Base-by-base conservation (phyloP, 2,329 filamentous ascomycete genomes). In the Scedosporium dehoogii region DNA sequence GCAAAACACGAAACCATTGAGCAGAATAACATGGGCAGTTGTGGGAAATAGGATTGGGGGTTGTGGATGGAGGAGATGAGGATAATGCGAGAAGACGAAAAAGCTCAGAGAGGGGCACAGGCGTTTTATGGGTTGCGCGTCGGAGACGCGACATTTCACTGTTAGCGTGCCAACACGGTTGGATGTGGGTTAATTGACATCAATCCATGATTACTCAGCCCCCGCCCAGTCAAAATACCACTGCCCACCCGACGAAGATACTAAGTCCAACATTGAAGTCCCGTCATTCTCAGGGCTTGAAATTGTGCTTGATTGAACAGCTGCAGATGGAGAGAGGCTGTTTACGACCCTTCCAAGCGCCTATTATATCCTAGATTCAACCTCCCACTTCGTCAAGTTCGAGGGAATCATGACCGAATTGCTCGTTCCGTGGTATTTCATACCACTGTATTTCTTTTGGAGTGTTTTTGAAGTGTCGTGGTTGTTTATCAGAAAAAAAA, bases 31-130 rank as follows among this genome's bases (percentile, higher is more conserved):
- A 23, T 41, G 46, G 9, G 25, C 23, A 25, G 44, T 21, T n/a
- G 27, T 41, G 25, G 27, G 21, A 23, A 58, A 51, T 23, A 51
- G 18, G 18, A 14, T 59, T 57, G 65, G 62, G 66, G 65, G 59
- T 68, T 65, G 58, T 64, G 65, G 67, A 63, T 63, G 58, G 63
- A 38, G 66, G 62, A 59, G 64, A 59, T 65, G 60, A 63, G 63
- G 64, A 65, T 63, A 63, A 66, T 42, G 65, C 60, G 63, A 65
- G 62, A 65, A 68, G 56, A 63, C 60, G 25, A 46, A 16, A 23
- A 14, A 41, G 16, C 18, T 33, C 3, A 41, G 18, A 27, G 59
- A 61, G 59, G 60, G 55, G 55, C 33, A 23, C 25, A 18, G 42
- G 41, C 51, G 48, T 62, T 58, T 62, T 61, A 44, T 57, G 21